Base-by-base conservation (phyloP, 2,329 filamentous ascomycete genomes). In the Cyphellophora europaea region DNA sequence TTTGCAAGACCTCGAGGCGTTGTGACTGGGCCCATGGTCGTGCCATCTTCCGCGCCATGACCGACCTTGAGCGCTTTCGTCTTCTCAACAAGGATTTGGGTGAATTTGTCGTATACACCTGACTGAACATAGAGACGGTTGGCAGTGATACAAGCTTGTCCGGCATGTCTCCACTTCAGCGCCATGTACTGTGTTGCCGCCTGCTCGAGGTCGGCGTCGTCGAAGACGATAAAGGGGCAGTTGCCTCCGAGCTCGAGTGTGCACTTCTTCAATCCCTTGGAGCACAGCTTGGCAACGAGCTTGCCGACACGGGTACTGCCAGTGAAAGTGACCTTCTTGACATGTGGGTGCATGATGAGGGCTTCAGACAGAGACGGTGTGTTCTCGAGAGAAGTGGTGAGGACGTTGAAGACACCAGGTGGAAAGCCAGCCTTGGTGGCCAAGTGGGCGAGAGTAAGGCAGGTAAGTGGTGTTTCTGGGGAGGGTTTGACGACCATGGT, bases 401-500 rank as follows among this genome's bases (percentile, higher is more conserved):
- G 53, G 3, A 79, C 72, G 40, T 69, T 77, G 35, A 79, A 63
- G 4, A 74, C 72, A 3, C 75, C 76, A 11, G 70, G 65, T 0
- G 72, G 69, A 39, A 79, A 72, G 1, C 72, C 72, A 3, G 72
- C 72, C 30, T 67, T 56, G 30, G 62, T 55, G 8, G 73, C 72
- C 19, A 79, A 54, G 27, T 61, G 45, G 1, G 51, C 73, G n/a
- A 78, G 51, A 2, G 66, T 63, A 11, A 77, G 54, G 0, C 71
- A 66, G 2, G 70, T 71, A 19, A 78, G 61, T 0, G 74, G 74
- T 1, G 74, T 77, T 54, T 85, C 79, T 1, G 79, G 79, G 3
- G 74, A 79, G 2, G 80, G 77, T 58, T 85, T 85, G 11, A 74
- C 66, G 18, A 88, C 66, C 74, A 88, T 83, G 2, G 79, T 78